Conservation (phyloP, 257 asterid species). For the Coffea canephora region DNA sequence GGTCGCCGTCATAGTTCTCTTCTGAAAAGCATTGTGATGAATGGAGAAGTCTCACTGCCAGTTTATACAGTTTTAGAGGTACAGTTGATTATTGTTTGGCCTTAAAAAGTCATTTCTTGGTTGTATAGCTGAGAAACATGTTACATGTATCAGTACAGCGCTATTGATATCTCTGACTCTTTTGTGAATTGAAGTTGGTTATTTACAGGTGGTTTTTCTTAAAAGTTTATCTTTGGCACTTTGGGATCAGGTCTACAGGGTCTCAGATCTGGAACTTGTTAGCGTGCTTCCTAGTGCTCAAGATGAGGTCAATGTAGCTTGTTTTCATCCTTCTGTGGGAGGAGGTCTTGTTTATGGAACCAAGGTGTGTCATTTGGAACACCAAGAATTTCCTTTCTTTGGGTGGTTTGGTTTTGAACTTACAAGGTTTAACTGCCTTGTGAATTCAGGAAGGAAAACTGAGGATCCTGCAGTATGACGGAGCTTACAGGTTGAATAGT, state of each 20-base stretch:
- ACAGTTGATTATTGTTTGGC: neutral
- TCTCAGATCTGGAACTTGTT: constrained; percentile 32
- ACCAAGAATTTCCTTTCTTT: neutral
- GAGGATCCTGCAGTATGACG: constrained; percentile 72
- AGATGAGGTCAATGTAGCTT: constrained; percentile 97
- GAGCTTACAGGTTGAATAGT: constrained; percentile 46
- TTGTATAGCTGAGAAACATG: neutral
- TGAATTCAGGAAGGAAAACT: constrained; percentile 82
- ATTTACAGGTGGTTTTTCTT: neutral
- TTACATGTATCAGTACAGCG: neutral
- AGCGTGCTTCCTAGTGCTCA: constrained; percentile 94
- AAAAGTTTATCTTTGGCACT: neutral
- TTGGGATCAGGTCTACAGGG: constrained; percentile 10
- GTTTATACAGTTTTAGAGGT: constrained; percentile 82
- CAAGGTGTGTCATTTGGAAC: constrained; percentile 45
- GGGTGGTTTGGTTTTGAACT: constrained; percentile 14
- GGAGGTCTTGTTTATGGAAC: constrained; percentile 98
- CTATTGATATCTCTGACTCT: neutral
- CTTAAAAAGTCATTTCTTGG: neutral
- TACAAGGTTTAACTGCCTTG: neutral
- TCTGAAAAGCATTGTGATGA: constrained; percentile 69
- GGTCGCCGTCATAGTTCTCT: constrained; percentile 86
- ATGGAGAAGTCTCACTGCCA: constrained; percentile 68
- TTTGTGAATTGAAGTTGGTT: neutral
- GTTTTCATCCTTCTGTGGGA: constrained; percentile 90